Conservation (phyloP, 179 eudicot species). For the Monotropa hypopitys region DNA sequence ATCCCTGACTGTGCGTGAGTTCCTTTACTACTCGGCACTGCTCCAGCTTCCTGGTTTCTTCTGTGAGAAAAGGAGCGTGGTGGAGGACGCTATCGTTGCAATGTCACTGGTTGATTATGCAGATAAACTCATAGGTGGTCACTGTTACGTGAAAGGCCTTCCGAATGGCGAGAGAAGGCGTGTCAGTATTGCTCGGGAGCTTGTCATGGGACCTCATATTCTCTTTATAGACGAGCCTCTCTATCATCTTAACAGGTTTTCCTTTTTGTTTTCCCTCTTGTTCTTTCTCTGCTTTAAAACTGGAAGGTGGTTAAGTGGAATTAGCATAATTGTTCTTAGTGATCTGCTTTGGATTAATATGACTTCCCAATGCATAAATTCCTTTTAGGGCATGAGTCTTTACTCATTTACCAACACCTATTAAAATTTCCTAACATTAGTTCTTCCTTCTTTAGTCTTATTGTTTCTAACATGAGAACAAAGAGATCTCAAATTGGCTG, state of each 20-base stretch:
- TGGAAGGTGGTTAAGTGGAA: neutral
- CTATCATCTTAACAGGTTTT: conserved; percentile 92
- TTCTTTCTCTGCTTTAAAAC: neutral
- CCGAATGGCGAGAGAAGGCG: conserved; percentile 88
- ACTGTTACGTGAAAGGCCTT: conserved; percentile 93
- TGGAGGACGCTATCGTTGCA: conserved; percentile 80
- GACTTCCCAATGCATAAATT: neutral
- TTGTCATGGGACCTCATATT: conserved; percentile 82
- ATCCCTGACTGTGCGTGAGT: conserved; percentile 90
- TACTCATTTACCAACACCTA: no score
- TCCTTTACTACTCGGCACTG: conserved; percentile 86
- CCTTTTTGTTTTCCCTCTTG: neutral
- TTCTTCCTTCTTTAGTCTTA: no score
- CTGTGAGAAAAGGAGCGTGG: conserved; percentile 59
- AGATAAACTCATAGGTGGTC: conserved; percentile 90
- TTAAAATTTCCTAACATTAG: no score
- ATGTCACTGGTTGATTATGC: conserved; percentile 95
- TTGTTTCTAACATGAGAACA: no score
- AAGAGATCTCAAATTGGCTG: no score
- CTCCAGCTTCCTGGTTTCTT: conserved; percentile 97
- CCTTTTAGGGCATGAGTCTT: neutral
- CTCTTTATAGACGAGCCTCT: conserved; percentile 93
- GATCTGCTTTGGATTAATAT: neutral
- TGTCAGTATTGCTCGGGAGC: conserved; percentile 94
- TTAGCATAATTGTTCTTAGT: neutral